Percentiles rank a stretch among this genome's conserved stretches.
Evolutionary conservation across 1,284 basidiomycete species (phyloP).

Genomic region (Moesziomyces sp.): DNA sequence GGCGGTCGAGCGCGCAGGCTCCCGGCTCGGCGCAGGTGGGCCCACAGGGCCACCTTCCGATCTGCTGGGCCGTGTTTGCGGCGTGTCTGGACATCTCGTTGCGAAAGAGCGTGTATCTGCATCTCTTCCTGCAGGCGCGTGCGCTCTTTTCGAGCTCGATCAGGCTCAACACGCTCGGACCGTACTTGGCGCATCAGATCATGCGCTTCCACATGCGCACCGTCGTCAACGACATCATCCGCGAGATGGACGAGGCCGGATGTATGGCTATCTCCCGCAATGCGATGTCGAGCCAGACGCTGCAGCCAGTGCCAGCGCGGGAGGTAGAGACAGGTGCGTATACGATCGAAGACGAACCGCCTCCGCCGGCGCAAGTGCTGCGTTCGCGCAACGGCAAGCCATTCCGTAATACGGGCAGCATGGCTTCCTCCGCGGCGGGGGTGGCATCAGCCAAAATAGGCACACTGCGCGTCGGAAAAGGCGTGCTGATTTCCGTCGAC

Average conservation of each 20-base stretch:
- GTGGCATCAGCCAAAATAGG: neutral
- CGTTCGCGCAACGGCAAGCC: slow-evolving; percentile 3
- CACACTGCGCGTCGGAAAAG: slow-evolving; percentile 22
- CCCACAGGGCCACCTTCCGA: slow-evolving; percentile 80
- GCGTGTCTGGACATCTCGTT: slow-evolving; percentile 79
- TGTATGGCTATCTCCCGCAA: neutral
- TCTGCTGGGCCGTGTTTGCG: slow-evolving; percentile 88
- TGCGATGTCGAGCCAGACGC: neutral
- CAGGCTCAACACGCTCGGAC: slow-evolving; percentile 88
- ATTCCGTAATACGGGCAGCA: slow-evolving; percentile 15
- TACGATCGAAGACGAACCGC: slow-evolving; percentile 1
- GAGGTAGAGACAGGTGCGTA: slow-evolving; percentile 1
- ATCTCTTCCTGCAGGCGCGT: slow-evolving; percentile 91
- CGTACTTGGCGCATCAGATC: slow-evolving; percentile 89
- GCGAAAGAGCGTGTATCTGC: slow-evolving; percentile 78
- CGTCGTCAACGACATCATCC: slow-evolving; percentile 25
- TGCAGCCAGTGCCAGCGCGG: neutral
- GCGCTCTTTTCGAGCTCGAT: slow-evolving; percentile 89
- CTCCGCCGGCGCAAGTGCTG: neutral
- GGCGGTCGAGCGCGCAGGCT: slow-evolving; percentile 22
- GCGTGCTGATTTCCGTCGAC: slow-evolving; percentile 20
- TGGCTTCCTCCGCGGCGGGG: neutral
- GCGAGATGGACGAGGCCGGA: slow-evolving; percentile 14
- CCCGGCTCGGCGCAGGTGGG: neutral
- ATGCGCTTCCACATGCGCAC: slow-evolving; percentile 76